Evolutionary conservation across 1,284 basidiomycete species (phyloP).

Genomic region (Ceratobasidium sp.): DNA sequence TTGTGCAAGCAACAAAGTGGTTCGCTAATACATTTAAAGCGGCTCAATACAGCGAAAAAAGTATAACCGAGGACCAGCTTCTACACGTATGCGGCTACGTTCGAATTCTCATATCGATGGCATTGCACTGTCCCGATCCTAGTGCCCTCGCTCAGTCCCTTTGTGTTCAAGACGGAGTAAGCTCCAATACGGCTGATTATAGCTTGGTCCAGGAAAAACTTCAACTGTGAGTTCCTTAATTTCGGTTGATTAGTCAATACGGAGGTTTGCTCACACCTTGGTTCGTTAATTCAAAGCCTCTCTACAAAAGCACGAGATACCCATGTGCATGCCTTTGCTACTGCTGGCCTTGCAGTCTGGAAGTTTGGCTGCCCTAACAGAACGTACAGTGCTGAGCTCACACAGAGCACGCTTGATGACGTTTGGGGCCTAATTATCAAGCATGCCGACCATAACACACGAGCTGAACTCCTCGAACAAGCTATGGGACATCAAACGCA

Average conservation of each 20-base stretch:
- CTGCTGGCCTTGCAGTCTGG: neutral
- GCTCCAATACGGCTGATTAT: no score
- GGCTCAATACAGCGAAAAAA: neutral
- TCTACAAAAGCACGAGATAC: neutral
- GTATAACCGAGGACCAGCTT: neutral
- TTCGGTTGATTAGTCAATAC: no score
- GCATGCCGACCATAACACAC: neutral
- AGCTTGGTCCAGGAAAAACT: neutral
- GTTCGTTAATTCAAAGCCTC: no score
- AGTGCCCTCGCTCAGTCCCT: neutral
- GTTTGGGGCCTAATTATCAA: neutral
- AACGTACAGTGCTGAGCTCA: neutral
- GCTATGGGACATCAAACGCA: no score
- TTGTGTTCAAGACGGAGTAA: no score
- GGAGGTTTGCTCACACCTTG: no score
- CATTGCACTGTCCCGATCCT: slow-evolving; percentile 9
- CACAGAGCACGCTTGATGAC: neutral
- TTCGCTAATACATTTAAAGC: neutral
- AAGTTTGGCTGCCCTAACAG: neutral
- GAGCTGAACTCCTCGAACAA: neutral
- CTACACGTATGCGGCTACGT: slow-evolving; percentile 20
- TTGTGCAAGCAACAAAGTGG: neutral
- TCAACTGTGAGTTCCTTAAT: neutral
- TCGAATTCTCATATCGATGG: slow-evolving; percentile 17
- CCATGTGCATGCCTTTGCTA: slow-evolving; percentile 1